phyloP scores from a whole-genome alignment of 164 flowering plant genomes.

The Sedum album region DNA sequence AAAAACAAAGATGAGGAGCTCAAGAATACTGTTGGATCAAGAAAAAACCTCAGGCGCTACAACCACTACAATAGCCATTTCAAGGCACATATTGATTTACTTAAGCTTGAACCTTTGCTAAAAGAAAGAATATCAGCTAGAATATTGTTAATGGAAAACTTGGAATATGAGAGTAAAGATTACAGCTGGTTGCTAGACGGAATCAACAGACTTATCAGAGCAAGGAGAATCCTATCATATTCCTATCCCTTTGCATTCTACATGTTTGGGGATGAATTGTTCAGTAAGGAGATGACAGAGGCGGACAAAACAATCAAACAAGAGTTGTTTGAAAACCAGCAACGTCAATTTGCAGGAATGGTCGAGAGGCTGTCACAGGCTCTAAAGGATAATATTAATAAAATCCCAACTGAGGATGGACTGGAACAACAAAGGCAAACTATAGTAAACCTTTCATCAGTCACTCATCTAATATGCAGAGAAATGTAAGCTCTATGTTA shows the following conservation, averaged over 20 bases:
- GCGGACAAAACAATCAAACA: slow-evolving; percentile 40
- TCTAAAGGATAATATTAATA: slow-evolving; percentile 39
- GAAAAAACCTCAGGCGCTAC: slow-evolving; percentile 30
- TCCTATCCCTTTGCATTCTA: no score
- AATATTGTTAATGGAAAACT: slow-evolving; percentile 28
- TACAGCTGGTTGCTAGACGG: slow-evolving; percentile 48
- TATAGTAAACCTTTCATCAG: slow-evolving; percentile 25
- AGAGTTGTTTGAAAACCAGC: slow-evolving; percentile 52
- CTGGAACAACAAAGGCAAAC: slow-evolving; percentile 27
- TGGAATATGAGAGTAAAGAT: slow-evolving; percentile 27
- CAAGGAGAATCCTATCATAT: slow-evolving; percentile 46
- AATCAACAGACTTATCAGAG: slow-evolving; percentile 38
- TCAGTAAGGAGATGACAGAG: slow-evolving; percentile 41
- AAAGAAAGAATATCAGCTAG: slow-evolving; percentile 25
- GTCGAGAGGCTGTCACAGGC: slow-evolving; percentile 47
- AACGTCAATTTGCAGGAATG: slow-evolving; percentile 49
- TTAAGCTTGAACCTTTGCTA: slow-evolving; percentile 39
- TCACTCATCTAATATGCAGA: slow-evolving; percentile 34
- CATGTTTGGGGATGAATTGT: slow-evolving; percentile 52
- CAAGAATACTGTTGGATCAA: slow-evolving; percentile 32
- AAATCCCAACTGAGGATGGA: slow-evolving; percentile 23
- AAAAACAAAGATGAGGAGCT: no score
- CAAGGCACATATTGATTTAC: slow-evolving; percentile 50
- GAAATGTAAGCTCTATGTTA: slow-evolving; percentile 28
- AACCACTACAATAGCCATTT: slow-evolving; percentile 47